Evolutionary conservation across 805 yeast species (phyloP).

Genomic region (Yamadazyma scolyti): DNA sequence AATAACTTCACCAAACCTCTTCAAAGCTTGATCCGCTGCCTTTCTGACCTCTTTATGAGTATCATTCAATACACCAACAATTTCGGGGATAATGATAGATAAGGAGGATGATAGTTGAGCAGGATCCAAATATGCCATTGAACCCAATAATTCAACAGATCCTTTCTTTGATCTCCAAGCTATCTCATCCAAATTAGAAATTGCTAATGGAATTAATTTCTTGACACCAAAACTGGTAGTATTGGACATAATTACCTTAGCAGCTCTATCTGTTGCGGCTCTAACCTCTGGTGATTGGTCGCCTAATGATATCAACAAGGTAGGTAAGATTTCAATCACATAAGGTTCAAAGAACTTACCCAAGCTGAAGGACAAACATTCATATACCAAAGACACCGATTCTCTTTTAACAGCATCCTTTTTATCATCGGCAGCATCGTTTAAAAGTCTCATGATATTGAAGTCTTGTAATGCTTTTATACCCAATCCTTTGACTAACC

Average conservation of each 20-base stretch:
- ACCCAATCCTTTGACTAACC: slow-evolving; percentile 88
- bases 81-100: slow-evolving; percentile 90
- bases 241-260: slow-evolving; percentile 81
- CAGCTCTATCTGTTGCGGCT: slow-evolving; percentile 82
- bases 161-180: slow-evolving; percentile 98
- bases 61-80: slow-evolving; percentile 91
- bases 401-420: slow-evolving; percentile 72
- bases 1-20: slow-evolving; percentile 93
- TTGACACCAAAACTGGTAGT: slow-evolving; percentile 92
- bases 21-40: slow-evolving; percentile 86
- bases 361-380: slow-evolving; percentile 72
- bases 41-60: slow-evolving; percentile 95
- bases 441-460: slow-evolving; percentile 71
- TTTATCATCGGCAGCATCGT: slow-evolving; percentile 85
- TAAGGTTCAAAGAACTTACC: slow-evolving; percentile 90
- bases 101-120: slow-evolving; percentile 86
- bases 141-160: slow-evolving; percentile 91
- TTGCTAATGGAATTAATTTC: slow-evolving; percentile 85
- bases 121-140: slow-evolving; percentile 97
- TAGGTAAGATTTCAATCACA: slow-evolving; percentile 82
- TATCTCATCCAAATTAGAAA: slow-evolving; percentile 78
- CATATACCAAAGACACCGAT: slow-evolving; percentile 83
- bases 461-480: slow-evolving; percentile 69
- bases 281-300: slow-evolving; percentile 84
- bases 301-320: slow-evolving; percentile 76